A percentile compares a stretch with the other conserved stretches of the same genome.
phyloP scores from a whole-genome alignment of 2,329 filamentous ascomycete genomes.

The Fusarium buxicola region DNA sequence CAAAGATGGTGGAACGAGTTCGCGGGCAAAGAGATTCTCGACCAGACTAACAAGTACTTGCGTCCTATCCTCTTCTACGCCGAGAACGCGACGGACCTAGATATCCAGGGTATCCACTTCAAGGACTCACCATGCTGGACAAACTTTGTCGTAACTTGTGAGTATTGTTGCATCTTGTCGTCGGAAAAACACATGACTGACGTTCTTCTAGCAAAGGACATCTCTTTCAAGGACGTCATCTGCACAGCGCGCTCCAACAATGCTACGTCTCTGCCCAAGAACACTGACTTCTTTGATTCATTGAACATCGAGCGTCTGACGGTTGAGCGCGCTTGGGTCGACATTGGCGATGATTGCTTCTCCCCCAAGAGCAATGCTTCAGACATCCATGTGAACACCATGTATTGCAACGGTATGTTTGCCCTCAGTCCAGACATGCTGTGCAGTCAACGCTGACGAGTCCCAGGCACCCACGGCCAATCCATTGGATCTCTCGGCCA shows the following conservation, averaged over 20 bases:
- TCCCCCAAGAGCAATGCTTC: conserved; percentile 43
- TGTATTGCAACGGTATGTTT: conserved; percentile 42
- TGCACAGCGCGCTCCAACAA: conserved; percentile 43
- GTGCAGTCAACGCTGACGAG: background rate
- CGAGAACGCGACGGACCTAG: conserved; percentile 39
- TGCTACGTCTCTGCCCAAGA: conserved; percentile 38
- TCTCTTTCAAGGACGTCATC: conserved; percentile 40
- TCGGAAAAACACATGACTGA: background rate
- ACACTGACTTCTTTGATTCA: conserved; percentile 44
- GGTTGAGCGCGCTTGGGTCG: conserved; percentile 40
- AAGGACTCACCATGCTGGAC: conserved; percentile 45
- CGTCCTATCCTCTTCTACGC: conserved; percentile 44
- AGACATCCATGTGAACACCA: conserved; percentile 38
- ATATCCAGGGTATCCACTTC: conserved; percentile 41
- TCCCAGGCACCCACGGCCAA: conserved; percentile 31
- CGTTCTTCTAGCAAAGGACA: conserved; percentile 24
- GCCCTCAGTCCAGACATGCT: accelerated
- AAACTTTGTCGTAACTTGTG: conserved; percentile 43
- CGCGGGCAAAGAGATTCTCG: conserved; percentile 38
- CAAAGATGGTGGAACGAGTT: conserved; percentile 46
- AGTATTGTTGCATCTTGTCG: background rate
- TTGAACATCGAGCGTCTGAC: conserved; percentile 37
- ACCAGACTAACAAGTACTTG: conserved; percentile 36
- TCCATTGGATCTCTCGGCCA: conserved; percentile 43
- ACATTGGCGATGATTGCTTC: conserved; percentile 44